Evolutionary conservation across 257 asterid species (phyloP), one percentile per base, ranked within the genome.

Genomic region (Schizonepeta tenuifolia): DNA sequence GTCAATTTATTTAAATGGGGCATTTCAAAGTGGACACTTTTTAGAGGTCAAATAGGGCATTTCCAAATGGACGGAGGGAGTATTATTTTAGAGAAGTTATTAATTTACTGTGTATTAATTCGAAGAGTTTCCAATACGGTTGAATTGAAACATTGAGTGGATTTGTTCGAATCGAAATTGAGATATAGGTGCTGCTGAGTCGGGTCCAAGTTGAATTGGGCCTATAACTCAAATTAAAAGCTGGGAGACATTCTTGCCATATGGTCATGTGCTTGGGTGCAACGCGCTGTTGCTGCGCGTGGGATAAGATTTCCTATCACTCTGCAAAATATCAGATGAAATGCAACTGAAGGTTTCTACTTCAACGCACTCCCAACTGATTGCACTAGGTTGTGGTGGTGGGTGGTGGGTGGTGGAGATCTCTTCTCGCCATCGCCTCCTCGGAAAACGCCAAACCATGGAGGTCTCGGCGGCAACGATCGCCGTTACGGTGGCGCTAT

Each of bases 381-480:
- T 72, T 50, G 65, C 67, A 49, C 84, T 12, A 24, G 72, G 65
- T 40, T 61, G 68, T 28, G 43, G 68, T 24, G 36, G 36, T 38
- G 43, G 43, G n/a, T n/a, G n/a, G n/a, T n/a, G n/a, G n/a, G n/a
- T 50, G 77, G 56, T 21, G 62, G 74, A 40, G 67, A 73, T 69
- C 71, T 21, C 75, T 73, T 76, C 75, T 70, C 78, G 65, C 81
- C 64, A 36, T 58, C 65, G 26, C 44, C 46, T 44, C 65, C 22
- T 3, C 67, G 60, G 66, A 0, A 36, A 57, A 50, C 74, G 12
- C 72, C 71, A 13, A 53, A 51, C 5, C 18, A 79, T 81, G 85
- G 83, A 44, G 35, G 49, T 28, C 62, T 47, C 80, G 61, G 67
- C 65, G 79, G 75, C 76, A 72, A 72, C 73, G 70, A 43, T 73